A percentile compares a stretch with the other conserved stretches of the same genome.
Evolutionary conservation across 352 stramenopile species (phyloP).

Genomic region (Blastocystis hominis): DNA sequence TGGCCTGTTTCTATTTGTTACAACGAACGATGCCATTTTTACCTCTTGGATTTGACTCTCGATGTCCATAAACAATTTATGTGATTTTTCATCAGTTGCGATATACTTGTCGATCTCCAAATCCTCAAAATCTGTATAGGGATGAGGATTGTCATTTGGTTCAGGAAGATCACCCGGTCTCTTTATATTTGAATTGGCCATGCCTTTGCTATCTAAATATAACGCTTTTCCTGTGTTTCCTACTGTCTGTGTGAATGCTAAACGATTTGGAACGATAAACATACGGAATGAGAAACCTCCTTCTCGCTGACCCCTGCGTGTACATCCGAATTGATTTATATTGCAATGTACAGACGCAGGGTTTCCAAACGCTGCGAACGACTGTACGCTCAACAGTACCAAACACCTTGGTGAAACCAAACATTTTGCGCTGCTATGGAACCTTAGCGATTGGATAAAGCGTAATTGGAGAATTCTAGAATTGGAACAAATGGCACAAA

Average conservation of each 20-base stretch:
- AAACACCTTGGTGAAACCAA: background rate
- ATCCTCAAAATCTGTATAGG: conserved; percentile 41
- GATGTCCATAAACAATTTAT: conserved; percentile 56
- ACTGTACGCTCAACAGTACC: background rate
- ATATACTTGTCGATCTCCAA: conserved; percentile 53
- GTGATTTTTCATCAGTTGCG: conserved; percentile 44
- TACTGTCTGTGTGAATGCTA: conserved; percentile 14
- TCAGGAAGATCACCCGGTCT: conserved; percentile 23
- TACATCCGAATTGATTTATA: background rate
- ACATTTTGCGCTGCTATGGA: background rate
- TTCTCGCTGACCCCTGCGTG: background rate
- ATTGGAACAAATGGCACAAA: background rate
- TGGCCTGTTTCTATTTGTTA: background rate
- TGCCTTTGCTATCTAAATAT: background rate
- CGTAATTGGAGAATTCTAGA: background rate
- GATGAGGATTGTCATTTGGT: conserved; percentile 43
- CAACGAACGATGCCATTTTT: background rate
- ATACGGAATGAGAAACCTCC: conserved; percentile 32
- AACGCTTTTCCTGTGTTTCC: background rate
- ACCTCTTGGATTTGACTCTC: conserved; percentile 44
- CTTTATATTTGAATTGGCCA: background rate
- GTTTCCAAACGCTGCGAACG: background rate
- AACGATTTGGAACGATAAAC: conserved; percentile 32
- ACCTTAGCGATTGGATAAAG: background rate
- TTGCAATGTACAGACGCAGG: background rate